Percentiles rank a stretch among this genome's conserved stretches.
phyloP scores from a whole-genome alignment of 1,284 basidiomycete species.

The Sanghuangporus sanghuang region DNA sequence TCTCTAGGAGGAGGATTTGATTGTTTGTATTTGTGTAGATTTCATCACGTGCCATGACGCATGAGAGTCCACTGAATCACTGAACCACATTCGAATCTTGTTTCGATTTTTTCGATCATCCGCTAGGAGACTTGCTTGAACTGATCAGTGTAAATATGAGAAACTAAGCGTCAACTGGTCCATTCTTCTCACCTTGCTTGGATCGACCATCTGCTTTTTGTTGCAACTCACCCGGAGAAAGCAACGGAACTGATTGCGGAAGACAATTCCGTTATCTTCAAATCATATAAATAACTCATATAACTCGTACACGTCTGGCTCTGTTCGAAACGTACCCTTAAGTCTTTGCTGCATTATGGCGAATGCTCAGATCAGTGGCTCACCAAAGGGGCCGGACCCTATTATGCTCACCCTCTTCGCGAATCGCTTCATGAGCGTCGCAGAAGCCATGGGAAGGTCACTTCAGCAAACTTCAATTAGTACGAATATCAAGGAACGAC shows the following conservation, averaged over 20 bases:
- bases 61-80: too few relatives aligned
- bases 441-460: conserved; percentile 89
- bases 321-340: not conserved
- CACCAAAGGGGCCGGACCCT: conserved; percentile 57
- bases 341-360: not conserved
- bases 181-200: too few relatives aligned
- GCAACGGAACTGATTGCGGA: not conserved
- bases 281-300: not conserved
- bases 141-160: too few relatives aligned
- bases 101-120: not conserved
- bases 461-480: conserved; percentile 88
- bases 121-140: too few relatives aligned
- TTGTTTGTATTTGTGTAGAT: not conserved
- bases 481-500: conserved; percentile 86
- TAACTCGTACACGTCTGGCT: not conserved
- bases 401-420: conserved; percentile 87
- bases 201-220: too few relatives aligned
- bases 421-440: conserved; percentile 89
- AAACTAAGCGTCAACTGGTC: too few relatives aligned
- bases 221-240: too few relatives aligned
- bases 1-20: not conserved
- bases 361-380: not conserved
- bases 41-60: not conserved
- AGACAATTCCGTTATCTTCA: not conserved
- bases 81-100: not conserved